Evolutionary conservation across 805 yeast genomes (phyloP).

Genomic region (Barnettozyma populi): DNA sequence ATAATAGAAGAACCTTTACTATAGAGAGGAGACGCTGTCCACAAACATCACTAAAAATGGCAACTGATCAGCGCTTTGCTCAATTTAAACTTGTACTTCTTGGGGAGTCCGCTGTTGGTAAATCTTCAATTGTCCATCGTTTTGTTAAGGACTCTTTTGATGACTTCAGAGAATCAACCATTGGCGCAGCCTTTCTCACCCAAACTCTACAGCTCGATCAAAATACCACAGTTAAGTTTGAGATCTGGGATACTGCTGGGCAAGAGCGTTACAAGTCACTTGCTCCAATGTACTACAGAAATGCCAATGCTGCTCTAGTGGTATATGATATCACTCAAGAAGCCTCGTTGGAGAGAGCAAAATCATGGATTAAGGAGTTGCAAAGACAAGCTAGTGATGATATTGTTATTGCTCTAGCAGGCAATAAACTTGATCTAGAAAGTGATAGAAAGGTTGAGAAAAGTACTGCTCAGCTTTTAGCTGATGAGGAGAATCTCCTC

Average conservation of each 20-base stretch:
- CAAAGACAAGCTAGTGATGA: conserved; percentile 61
- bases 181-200: conserved; percentile 97
- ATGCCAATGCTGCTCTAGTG: conserved; percentile 74
- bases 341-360: conserved; percentile 60
- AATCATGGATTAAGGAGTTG: conserved; percentile 72
- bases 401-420: conserved; percentile 64
- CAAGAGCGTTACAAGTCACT: conserved; percentile 80
- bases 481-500: conserved; percentile 43
- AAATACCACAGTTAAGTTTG: conserved; percentile 40
- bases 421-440: conserved; percentile 65
- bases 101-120: conserved; percentile 84
- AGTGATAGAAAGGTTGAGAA: conserved; percentile 40
- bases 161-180: conserved; percentile 79
- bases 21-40: not conserved
- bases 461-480: conserved; percentile 48
- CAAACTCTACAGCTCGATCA: conserved; percentile 54
- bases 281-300: conserved; percentile 80
- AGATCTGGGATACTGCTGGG: conserved; percentile 88
- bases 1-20: not conserved
- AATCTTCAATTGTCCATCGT: conserved; percentile 77
- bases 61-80: conserved; percentile 32
- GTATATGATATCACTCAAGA: conserved; percentile 72
- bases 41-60: conserved; percentile 2
- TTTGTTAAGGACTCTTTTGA: conserved; percentile 74
- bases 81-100: conserved; percentile 47